Percentiles rank a stretch among this genome's conserved stretches.
These are phyloP conservation scores for Ustilago loliicola DNA, from an alignment of 1,284 basidiomycete genomes.

Conservation along the genomic window DNA sequence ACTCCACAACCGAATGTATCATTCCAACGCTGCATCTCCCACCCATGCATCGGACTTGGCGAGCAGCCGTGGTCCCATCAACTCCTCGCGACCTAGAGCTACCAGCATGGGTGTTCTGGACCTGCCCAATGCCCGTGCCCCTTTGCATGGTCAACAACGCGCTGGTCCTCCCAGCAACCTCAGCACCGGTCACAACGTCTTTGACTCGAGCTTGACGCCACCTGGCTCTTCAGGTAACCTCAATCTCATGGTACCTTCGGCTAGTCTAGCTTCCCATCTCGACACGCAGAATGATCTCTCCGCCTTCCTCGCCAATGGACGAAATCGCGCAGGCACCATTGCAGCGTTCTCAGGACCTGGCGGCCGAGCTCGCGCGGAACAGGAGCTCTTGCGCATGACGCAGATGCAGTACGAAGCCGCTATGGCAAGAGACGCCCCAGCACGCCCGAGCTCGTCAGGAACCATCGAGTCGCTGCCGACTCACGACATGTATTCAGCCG, in stretches of 20 bases:
- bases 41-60: slow-evolving; percentile 7
- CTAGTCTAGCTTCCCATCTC: not conserved
- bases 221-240: slow-evolving; percentile 3
- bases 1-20: slow-evolving; percentile 42
- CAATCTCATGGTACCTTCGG: slow-evolving; percentile 11
- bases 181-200: not conserved
- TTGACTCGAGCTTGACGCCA: slow-evolving; percentile 12
- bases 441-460: slow-evolving; percentile 31
- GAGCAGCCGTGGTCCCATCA: slow-evolving; percentile 5
- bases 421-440: slow-evolving; percentile 3
- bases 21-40: slow-evolving; percentile 23
- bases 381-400: slow-evolving; percentile 58
- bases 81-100: slow-evolving; percentile 34
- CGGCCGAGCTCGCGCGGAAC: slow-evolving; percentile 59
- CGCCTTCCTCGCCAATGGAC: slow-evolving; percentile 28
- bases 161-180: not conserved
- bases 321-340: slow-evolving; percentile 65
- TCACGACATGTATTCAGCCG: slow-evolving; percentile 14
- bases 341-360: slow-evolving; percentile 64
- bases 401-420: slow-evolving; percentile 36
- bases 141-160: slow-evolving; percentile 15
- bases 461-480: slow-evolving; percentile 18
- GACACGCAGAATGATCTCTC: slow-evolving; percentile 29
- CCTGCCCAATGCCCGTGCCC: slow-evolving; percentile 23
- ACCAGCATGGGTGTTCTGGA: slow-evolving; percentile 55